phyloP scores from a whole-genome alignment of 78 protist genomes.

The Dictyostelium purpureum region DNA sequence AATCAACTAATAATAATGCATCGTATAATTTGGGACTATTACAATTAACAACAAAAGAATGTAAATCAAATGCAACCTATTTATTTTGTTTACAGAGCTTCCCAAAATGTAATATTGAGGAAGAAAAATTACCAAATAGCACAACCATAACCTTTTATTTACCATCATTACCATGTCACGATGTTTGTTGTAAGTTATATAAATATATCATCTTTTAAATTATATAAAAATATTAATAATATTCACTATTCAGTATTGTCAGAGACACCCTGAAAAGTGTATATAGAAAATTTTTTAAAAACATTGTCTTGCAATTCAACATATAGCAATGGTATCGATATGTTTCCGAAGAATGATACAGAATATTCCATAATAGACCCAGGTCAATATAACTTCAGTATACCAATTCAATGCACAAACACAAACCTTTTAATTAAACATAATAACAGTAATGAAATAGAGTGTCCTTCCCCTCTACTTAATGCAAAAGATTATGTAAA shows the following conservation, averaged over 20 bases:
- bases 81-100: not conserved
- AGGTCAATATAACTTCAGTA: too few species aligned
- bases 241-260: not conserved
- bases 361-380: too few species aligned
- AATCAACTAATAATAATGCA: not conserved
- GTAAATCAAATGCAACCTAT: not conserved
- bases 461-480: conserved; percentile 11
- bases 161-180: conserved; percentile 31
- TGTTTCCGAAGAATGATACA: not conserved
- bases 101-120: not conserved
- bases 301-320: not conserved
- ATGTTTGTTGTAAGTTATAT: not conserved
- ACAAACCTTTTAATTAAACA: too few species aligned
- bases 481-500: not conserved
- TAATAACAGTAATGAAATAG: too few species aligned
- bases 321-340: not conserved
- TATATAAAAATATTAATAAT: not conserved
- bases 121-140: not conserved
- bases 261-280: not conserved
- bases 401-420: too few species aligned
- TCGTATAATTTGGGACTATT: not conserved
- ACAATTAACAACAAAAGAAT: not conserved
- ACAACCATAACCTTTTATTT: not conserved
- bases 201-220: not conserved
- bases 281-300: not conserved